Evolutionary conservation across 257 asterid genomes (phyloP).

Genomic region (Forsythia viridissima): DNA sequence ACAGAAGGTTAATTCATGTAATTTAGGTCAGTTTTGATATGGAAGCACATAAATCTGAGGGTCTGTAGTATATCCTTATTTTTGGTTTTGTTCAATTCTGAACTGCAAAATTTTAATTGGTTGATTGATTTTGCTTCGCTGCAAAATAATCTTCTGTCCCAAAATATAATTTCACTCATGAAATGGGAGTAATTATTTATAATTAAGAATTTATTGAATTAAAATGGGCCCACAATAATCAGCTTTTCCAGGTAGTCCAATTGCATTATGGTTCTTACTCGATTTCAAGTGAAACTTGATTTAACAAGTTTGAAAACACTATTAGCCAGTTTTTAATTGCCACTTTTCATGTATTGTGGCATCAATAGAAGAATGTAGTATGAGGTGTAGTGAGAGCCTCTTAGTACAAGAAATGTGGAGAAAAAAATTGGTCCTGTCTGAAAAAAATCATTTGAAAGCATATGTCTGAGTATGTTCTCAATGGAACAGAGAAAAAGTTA

Average conservation of each 20-base stretch:
- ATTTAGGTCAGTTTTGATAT: not conserved
- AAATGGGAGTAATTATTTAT: not conserved
- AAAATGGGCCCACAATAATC: not conserved
- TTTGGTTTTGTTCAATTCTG: not conserved
- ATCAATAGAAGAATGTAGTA: not conserved
- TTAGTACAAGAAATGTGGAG: not conserved
- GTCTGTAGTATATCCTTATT: not conserved
- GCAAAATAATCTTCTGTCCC: not conserved
- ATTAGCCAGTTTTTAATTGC: not conserved
- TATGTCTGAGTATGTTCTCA: not conserved
- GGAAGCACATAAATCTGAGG: not conserved
- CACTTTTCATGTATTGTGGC: not conserved
- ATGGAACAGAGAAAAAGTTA: not conserved
- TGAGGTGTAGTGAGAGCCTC: not conserved
- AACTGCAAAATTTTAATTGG: not conserved
- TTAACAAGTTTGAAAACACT: not conserved
- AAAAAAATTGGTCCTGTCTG: not conserved
- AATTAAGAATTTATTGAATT: not conserved
- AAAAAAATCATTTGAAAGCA: not conserved
- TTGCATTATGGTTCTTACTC: not conserved
- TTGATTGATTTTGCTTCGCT: not conserved
- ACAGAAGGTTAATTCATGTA: not conserved
- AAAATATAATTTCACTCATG: not conserved
- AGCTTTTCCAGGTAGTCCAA: not conserved
- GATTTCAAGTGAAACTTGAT: not conserved